These are phyloP conservation scores for Penicillium sp. DNA, from an alignment of 2,329 filamentous ascomycete species.

Conservation along the genomic window DNA sequence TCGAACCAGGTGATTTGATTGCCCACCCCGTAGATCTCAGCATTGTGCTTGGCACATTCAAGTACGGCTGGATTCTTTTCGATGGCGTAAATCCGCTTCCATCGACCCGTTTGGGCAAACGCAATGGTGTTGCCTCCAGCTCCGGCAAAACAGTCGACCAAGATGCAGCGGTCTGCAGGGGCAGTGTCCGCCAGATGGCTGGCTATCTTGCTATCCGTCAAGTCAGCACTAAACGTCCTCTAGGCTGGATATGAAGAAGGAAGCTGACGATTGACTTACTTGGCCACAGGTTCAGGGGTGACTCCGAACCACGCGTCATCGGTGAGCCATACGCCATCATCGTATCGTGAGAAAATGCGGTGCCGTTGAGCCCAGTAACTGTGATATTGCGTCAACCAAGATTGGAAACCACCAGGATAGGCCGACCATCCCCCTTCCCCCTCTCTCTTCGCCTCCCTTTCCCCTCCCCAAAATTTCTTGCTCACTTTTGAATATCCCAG, in stretches of 20 bases:
- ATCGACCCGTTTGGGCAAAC: constrained; percentile 75
- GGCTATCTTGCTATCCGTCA: constrained; percentile 61
- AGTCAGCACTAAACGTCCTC: not conserved
- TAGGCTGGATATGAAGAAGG: not conserved
- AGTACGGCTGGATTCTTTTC: constrained; percentile 76
- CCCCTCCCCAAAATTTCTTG: not conserved
- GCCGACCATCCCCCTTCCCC: no score
- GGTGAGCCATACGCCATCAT: constrained; percentile 83
- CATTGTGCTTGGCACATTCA: constrained; percentile 88
- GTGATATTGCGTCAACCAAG: constrained; percentile 8
- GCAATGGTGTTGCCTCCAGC: constrained; percentile 92
- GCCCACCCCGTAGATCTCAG: constrained; percentile 71
- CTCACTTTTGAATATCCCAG: constrained; percentile 76
- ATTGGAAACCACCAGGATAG: not conserved
- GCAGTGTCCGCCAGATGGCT: constrained; percentile 58
- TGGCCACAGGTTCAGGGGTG: constrained; percentile 85
- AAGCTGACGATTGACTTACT: constrained; percentile 46
- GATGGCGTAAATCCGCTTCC: constrained; percentile 79
- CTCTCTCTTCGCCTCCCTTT: no score
- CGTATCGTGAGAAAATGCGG: constrained; percentile 79
- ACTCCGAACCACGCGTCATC: constrained; percentile 96
- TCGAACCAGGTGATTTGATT: constrained; percentile 78
- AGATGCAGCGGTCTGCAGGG: constrained; percentile 52
- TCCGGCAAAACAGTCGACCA: constrained; percentile 87
- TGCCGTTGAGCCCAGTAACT: constrained; percentile 91